Percentiles rank a stretch among this genome's conserved stretches.
These are phyloP conservation scores for Lotmaria passim DNA, from an alignment of 208 protist species.

Conservation along the genomic window DNA sequence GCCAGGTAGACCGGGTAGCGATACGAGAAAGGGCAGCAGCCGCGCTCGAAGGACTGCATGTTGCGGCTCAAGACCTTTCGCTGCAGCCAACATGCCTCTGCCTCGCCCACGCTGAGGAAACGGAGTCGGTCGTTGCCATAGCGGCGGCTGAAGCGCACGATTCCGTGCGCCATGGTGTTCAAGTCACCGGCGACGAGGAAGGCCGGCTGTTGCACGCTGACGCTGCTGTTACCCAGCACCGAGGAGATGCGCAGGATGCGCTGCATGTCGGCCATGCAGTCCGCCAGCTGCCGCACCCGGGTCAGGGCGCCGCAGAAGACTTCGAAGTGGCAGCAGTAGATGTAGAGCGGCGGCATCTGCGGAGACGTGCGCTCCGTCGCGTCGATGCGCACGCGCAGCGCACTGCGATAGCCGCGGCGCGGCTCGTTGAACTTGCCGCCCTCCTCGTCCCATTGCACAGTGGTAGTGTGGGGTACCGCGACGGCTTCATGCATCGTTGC, in stretches of 20 bases:
- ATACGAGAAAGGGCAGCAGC: constrained; percentile 67
- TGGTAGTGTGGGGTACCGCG: constrained; percentile 50
- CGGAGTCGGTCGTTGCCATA: constrained; percentile 66
- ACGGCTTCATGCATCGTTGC: constrained; percentile 41
- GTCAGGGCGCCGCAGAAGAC: constrained; percentile 74
- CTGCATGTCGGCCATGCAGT: constrained; percentile 63
- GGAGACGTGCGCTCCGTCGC: constrained; percentile 36
- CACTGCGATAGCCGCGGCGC: constrained; percentile 59
- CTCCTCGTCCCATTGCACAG: constrained; percentile 63
- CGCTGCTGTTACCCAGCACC: background rate
- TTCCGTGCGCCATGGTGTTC: constrained; percentile 81
- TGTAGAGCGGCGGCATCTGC: constrained; percentile 55
- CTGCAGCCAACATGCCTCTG: constrained; percentile 81
- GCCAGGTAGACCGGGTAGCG: constrained; percentile 53
- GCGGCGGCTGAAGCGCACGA: constrained; percentile 54
- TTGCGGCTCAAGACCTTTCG: constrained; percentile 67
- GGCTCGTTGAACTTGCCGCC: constrained; percentile 51
- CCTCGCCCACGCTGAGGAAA: constrained; percentile 63
- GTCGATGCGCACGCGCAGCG: constrained; percentile 52
- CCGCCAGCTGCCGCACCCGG: constrained; percentile 69
- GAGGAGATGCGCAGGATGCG: constrained; percentile 29
- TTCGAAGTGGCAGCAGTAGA: constrained; percentile 85
- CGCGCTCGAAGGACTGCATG: constrained; percentile 42
- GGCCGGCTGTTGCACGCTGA: constrained; percentile 18
- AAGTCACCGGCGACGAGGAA: constrained; percentile 84